These are phyloP conservation scores for Coleophoma crateriformis DNA, from an alignment of 2,329 filamentous ascomycete genomes.

Conservation along the genomic window DNA sequence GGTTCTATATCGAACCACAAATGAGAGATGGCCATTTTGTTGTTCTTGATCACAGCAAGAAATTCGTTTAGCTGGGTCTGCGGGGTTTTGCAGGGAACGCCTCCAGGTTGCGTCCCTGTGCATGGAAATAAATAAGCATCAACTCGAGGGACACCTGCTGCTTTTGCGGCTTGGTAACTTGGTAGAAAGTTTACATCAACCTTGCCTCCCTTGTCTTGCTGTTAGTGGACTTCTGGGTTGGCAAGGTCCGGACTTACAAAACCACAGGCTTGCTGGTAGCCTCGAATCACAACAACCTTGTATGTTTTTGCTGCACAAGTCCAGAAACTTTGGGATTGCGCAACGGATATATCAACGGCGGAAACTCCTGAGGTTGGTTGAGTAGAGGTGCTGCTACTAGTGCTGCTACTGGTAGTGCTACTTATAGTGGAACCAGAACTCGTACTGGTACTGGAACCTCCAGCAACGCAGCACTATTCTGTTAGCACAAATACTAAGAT, in stretches of 20 bases:
- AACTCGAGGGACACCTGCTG: slow-evolving; percentile 13
- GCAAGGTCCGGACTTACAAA: background rate
- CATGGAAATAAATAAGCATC: slow-evolving; percentile 21
- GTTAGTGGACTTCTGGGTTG: no score
- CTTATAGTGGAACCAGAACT: no score
- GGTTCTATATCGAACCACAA: slow-evolving; percentile 21
- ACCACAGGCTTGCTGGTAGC: slow-evolving; percentile 14
- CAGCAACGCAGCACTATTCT: slow-evolving; percentile 9
- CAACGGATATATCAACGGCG: slow-evolving; percentile 11
- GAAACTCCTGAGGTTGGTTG: background rate
- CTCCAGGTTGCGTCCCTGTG: slow-evolving; percentile 16
- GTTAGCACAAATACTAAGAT: background rate
- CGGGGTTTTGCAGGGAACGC: slow-evolving; percentile 16
- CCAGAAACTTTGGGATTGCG: slow-evolving; percentile 7
- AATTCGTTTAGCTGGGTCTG: slow-evolving; percentile 16
- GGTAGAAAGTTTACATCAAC: slow-evolving; percentile 13
- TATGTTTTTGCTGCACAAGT: slow-evolving; percentile 9
- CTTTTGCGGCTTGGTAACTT: slow-evolving; percentile 14
- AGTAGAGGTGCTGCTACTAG: no score
- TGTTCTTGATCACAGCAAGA: slow-evolving; percentile 9
- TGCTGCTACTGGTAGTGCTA: no score
- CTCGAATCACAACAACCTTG: slow-evolving; percentile 9
- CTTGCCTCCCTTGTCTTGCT: slow-evolving; percentile 9
- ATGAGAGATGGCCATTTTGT: slow-evolving; percentile 10
- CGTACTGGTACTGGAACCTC: background rate